Evolutionary conservation across 495 filamentous ascomycete genomes (phyloP).

Genomic region (Jackrogersella multiformis): DNA sequence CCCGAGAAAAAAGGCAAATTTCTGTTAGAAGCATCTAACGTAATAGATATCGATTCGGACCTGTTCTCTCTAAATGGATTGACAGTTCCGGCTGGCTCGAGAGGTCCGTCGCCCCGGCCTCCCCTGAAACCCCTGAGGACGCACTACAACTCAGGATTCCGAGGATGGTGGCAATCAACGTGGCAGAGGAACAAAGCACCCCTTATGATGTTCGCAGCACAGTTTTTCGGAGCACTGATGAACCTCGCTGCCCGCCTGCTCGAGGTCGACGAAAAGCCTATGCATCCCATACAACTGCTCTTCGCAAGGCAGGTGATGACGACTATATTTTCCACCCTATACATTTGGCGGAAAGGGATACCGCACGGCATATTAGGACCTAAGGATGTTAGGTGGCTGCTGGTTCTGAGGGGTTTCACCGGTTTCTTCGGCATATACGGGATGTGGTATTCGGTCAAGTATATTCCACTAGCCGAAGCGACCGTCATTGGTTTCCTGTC

Average conservation of each 20-base stretch:
- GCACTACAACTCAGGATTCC: neutral
- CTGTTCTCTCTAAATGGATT: conserved; percentile 16
- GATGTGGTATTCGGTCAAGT: conserved; percentile 74
- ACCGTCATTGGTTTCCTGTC: conserved; percentile 93
- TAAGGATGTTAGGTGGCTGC: conserved; percentile 68
- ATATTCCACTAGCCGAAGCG: conserved; percentile 88
- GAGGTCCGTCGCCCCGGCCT: conserved; percentile 16
- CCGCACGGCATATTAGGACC: conserved; percentile 77
- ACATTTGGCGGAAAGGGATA: conserved; percentile 77
- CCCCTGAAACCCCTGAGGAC: neutral
- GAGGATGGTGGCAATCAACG: conserved; percentile 26
- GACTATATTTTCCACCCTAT: conserved; percentile 68
- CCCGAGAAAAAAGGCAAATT: conserved; percentile 21
- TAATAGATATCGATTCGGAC: conserved; percentile 20
- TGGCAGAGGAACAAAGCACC: conserved; percentile 74
- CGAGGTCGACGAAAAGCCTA: conserved; percentile 71
- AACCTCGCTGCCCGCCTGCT: conserved; percentile 82
- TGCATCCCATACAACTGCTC: conserved; percentile 90
- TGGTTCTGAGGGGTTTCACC: conserved; percentile 72
- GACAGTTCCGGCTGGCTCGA: neutral
- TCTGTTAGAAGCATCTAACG: conserved; percentile 22
- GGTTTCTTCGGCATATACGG: conserved; percentile 86
- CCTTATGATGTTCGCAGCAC: conserved; percentile 75
- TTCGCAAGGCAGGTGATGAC: conserved; percentile 88
- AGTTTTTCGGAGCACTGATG: conserved; percentile 90